phyloP scores from a whole-genome alignment of 345 rosid genomes.

The Eucalyptus microcorys region DNA sequence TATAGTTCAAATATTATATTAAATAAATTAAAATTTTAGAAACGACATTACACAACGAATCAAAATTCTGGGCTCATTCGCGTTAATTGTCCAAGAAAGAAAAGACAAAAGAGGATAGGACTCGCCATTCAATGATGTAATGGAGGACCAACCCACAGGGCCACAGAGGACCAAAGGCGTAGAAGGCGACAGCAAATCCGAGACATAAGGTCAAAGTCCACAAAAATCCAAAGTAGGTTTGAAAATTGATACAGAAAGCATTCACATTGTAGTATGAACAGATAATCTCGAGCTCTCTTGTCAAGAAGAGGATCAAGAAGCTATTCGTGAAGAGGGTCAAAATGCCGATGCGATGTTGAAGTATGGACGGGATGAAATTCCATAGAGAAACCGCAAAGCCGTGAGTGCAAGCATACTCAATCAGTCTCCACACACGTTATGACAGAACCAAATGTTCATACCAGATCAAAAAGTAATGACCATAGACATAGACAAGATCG shows the following conservation, averaged over 20 bases:
- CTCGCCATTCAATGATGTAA: neutral
- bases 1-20: neutral
- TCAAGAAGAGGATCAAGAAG: neutral
- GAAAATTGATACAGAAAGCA: neutral
- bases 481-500: neutral
- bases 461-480: neutral
- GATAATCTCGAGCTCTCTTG: neutral
- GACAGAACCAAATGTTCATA: neutral
- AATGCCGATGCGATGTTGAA: neutral
- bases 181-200: neutral
- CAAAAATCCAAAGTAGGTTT: neutral
- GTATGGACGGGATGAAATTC: neutral
- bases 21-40: neutral
- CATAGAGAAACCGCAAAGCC: neutral
- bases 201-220: neutral
- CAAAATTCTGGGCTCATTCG: neutral
- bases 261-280: neutral
- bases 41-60: accelerated
- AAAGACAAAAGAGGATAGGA: neutral
- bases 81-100: neutral
- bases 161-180: neutral
- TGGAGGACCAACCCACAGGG: neutral
- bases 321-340: neutral
- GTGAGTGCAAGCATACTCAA: neutral
- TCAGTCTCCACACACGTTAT: neutral